Conservation (phyloP, 225 moss, liverwort and hornwort genomes). For the Climacium dendroides region DNA sequence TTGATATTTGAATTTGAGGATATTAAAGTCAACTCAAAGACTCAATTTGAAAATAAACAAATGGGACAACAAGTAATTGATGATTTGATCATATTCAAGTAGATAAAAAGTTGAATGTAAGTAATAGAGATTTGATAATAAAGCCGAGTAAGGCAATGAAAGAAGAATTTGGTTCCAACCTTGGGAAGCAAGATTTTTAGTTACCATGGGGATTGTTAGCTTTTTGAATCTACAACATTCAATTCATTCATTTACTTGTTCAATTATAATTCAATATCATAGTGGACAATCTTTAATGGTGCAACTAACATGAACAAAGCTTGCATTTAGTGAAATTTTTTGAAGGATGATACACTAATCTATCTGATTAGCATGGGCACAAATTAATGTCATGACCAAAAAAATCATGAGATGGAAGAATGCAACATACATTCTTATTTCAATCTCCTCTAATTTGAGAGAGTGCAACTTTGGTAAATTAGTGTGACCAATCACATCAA, state of each 20-base stretch:
- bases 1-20: background rate
- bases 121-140: background rate
- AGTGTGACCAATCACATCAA: background rate
- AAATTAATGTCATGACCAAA: no score
- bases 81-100: background rate
- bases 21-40: accelerated
- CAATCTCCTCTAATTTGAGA: background rate
- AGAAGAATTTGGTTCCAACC: background rate
- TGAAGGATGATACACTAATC: background rate
- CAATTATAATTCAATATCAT: background rate
- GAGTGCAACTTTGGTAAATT: background rate
- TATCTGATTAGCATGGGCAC: background rate
- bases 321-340: background rate
- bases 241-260: background rate
- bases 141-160: background rate
- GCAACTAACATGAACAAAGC: background rate
- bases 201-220: no score
- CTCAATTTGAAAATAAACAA: background rate
- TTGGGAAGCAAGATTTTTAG: background rate
- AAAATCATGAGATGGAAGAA: background rate
- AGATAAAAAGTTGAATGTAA: background rate
- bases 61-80: background rate
- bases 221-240: background rate
- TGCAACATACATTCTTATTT: background rate
- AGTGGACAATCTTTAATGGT: background rate